Conservation (phyloP, 768 basidiomycete genomes). For the Termitomyces sp. region DNA sequence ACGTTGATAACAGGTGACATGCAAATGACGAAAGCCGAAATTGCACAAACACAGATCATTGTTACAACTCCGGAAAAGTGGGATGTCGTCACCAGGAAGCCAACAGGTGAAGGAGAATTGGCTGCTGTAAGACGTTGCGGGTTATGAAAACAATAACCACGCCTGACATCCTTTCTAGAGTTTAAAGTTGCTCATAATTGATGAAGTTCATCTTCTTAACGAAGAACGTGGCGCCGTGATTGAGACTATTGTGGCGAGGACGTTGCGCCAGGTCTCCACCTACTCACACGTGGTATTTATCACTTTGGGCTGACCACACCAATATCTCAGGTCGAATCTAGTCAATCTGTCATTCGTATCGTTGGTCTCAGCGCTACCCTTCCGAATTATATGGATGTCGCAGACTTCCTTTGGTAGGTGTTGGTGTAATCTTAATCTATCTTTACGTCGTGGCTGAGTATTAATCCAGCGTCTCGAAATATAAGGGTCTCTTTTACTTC, state of each 20-base stretch:
- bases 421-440: background rate
- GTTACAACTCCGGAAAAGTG: conserved; percentile 99
- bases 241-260: conserved; percentile 96
- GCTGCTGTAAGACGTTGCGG: conserved; percentile 60
- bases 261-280: conserved; percentile 79
- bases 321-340: conserved; percentile 79
- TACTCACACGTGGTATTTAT: background rate
- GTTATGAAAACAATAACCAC: background rate
- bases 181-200: conserved; percentile 92
- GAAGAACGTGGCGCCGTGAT: conserved; percentile 98
- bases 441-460: background rate
- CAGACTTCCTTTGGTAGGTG: conserved; percentile 83
- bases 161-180: conserved; percentile 43
- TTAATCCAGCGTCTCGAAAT: conserved; percentile 69
- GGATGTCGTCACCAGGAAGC: conserved; percentile 98
- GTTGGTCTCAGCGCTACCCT: conserved; percentile 95
- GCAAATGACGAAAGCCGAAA: conserved; percentile 93
- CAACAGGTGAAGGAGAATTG: conserved; percentile 95
- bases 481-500: conserved; percentile 92
- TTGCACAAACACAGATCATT: conserved; percentile 93
- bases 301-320: background rate
- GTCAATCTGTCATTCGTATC: conserved; percentile 93
- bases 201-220: conserved; percentile 95
- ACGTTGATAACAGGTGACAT: conserved; percentile 64
- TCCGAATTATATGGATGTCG: conserved; percentile 96